Percentiles rank a stretch among this genome's conserved stretches.
These are phyloP conservation scores for Psilocybe cyanescens DNA, from an alignment of 768 basidiomycete genomes.

Conservation along the genomic window DNA sequence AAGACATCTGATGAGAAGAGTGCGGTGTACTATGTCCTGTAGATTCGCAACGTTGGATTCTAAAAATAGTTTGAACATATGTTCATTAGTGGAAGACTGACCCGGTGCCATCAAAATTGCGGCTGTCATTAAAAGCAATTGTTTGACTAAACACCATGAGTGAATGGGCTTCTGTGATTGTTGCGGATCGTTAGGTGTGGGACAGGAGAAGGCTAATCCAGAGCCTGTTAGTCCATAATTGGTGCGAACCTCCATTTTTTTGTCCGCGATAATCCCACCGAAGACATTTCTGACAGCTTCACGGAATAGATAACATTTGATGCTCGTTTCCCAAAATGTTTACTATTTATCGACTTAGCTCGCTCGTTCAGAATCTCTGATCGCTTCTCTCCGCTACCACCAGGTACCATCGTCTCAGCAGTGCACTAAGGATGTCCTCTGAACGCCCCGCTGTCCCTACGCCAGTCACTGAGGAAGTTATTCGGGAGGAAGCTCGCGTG, in stretches of 20 bases:
- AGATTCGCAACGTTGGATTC: neutral
- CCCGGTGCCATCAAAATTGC: constrained; percentile 19
- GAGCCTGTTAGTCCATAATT: neutral
- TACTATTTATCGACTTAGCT: neutral
- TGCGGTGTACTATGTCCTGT: neutral
- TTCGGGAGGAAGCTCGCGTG: neutral
- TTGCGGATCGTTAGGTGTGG: constrained; percentile 4
- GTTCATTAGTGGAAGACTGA: neutral
- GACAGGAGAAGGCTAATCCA: neutral
- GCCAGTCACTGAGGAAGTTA: neutral
- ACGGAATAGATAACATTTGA: constrained; percentile 1
- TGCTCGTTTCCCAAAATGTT: neutral
- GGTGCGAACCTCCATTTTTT: constrained; percentile 1
- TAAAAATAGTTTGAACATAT: neutral
- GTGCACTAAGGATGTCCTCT: neutral
- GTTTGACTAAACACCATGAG: neutral
- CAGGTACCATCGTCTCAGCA: neutral
- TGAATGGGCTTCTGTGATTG: constrained; percentile 1
- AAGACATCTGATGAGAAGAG: neutral
- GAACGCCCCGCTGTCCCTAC: constrained; percentile 3
- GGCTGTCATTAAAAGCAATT: constrained; percentile 14
- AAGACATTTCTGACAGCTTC: neutral
- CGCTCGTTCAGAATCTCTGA: too few species aligned
- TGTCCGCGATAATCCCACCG: constrained; percentile 7
- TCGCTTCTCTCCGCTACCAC: neutral